Evolutionary conservation across 331 rosid species (phyloP).

Genomic region (Pyracantha coccinea): DNA sequence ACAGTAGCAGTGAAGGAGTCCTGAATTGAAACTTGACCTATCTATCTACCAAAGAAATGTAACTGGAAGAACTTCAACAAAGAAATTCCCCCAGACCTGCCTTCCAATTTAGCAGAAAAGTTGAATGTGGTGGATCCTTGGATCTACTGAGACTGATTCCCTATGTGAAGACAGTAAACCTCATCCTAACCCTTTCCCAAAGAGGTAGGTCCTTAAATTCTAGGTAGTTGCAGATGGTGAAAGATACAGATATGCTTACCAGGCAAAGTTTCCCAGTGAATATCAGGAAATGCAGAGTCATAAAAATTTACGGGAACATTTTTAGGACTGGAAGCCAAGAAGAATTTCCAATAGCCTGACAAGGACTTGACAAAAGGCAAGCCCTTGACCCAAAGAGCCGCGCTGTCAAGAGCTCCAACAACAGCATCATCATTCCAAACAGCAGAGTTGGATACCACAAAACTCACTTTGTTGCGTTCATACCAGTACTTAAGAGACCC

Average conservation of each 20-base stretch:
- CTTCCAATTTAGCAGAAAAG: too few species aligned
- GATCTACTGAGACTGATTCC: too few species aligned
- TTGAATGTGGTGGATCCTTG: too few species aligned
- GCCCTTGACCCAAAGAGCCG: slow-evolving; percentile 72
- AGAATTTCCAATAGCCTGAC: slow-evolving; percentile 91
- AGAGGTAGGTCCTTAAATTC: too few species aligned
- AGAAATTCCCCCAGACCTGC: too few species aligned
- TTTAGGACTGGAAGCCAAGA: slow-evolving; percentile 53
- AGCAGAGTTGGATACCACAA: slow-evolving; percentile 60
- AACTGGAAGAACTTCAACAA: too few species aligned
- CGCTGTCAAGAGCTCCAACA: slow-evolving; percentile 65
- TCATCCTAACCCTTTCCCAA: too few species aligned
- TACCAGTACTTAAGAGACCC: slow-evolving; percentile 89
- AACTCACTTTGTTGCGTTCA: slow-evolving; percentile 70
- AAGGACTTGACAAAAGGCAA: slow-evolving; percentile 77
- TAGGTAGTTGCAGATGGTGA: not conserved
- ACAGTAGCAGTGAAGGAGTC: not conserved
- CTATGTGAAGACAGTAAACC: not conserved
- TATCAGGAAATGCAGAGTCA: slow-evolving; percentile 50
- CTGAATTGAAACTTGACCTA: too few species aligned
- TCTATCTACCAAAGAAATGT: too few species aligned
- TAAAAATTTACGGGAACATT: slow-evolving; percentile 56
- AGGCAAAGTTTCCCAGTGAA: slow-evolving; percentile 66
- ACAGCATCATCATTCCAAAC: slow-evolving; percentile 90
- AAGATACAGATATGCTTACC: slow-evolving; percentile 34